Percentiles rank a stretch among this genome's conserved stretches.
phyloP scores from a whole-genome alignment of 2,329 filamentous ascomycete species.

The Stromatinia cepivora region DNA sequence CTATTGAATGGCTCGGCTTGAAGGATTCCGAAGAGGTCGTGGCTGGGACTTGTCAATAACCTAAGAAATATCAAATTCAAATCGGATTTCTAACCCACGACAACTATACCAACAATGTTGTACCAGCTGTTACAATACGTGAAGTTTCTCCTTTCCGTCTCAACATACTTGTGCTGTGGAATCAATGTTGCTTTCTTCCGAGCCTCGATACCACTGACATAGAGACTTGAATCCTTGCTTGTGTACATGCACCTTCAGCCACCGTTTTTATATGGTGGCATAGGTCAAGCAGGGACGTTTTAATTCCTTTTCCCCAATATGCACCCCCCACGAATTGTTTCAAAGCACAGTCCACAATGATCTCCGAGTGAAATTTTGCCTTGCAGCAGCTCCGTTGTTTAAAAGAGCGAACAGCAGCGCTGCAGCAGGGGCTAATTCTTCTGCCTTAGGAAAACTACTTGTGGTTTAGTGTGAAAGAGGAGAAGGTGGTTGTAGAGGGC shows the following conservation, averaged over 20 bases:
- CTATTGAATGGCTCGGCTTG: background rate
- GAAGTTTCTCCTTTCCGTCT: slow-evolving; percentile 2
- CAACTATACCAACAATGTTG: background rate
- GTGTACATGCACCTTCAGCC: slow-evolving; percentile 8
- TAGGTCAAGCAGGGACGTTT: slow-evolving; percentile 12
- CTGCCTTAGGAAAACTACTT: background rate
- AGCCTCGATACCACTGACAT: slow-evolving; percentile 15
- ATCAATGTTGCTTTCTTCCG: slow-evolving; percentile 12
- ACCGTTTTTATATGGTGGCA: background rate
- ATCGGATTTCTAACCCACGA: background rate
- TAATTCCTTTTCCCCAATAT: slow-evolving; percentile 14
- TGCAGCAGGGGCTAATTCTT: slow-evolving; percentile 1
- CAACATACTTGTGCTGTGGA: slow-evolving; percentile 16
- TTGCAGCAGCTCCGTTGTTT: slow-evolving; percentile 11
- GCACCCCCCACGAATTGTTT: slow-evolving; percentile 22
- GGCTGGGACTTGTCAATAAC: slow-evolving; percentile 6
- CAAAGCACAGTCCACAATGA: slow-evolving; percentile 21
- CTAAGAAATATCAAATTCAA: background rate
- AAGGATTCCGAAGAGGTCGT: background rate
- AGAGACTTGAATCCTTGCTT: slow-evolving; percentile 2
- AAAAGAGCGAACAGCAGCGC: background rate
- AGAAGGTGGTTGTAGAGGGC: background rate
- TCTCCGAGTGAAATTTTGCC: slow-evolving; percentile 20
- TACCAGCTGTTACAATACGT: slow-evolving; percentile 11
- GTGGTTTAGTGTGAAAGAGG: background rate